Percentiles rank a stretch among this genome's conserved stretches.
phyloP scores from a whole-genome alignment of 768 basidiomycete genomes.

The Ephemerocybe angulata region DNA sequence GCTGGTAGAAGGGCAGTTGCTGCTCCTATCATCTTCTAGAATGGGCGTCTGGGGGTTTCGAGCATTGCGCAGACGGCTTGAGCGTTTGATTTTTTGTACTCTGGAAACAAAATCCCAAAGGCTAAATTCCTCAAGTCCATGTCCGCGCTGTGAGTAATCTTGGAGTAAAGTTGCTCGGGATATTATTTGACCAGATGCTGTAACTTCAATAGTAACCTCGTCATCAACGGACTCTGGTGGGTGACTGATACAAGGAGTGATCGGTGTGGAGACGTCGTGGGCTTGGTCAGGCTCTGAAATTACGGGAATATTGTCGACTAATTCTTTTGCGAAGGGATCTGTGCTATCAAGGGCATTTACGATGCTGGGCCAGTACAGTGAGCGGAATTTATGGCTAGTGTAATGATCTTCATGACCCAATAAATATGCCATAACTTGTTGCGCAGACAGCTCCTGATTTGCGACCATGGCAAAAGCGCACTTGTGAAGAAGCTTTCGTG shows the following conservation, averaged over 20 bases:
- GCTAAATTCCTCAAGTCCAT: background rate
- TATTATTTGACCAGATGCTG: background rate
- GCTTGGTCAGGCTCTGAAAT: too few relatives aligned
- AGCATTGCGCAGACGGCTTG: too few relatives aligned
- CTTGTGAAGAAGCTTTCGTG: slow-evolving; percentile 32
- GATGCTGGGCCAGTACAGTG: slow-evolving; percentile 36
- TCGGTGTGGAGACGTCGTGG: too few relatives aligned
- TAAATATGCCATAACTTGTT: slow-evolving; percentile 32
- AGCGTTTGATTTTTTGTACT: background rate
- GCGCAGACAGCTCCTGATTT: slow-evolving; percentile 37
- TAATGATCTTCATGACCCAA: slow-evolving; percentile 33
- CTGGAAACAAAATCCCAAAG: background rate
- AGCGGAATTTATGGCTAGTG: slow-evolving; percentile 30
- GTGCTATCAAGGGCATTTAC: slow-evolving; percentile 5
- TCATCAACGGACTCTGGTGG: too few relatives aligned
- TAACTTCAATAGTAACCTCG: too few relatives aligned
- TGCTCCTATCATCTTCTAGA: too few relatives aligned
- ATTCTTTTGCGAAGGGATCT: background rate
- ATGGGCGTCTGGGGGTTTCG: too few relatives aligned
- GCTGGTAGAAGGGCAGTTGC: too few relatives aligned
- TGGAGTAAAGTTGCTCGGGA: background rate
- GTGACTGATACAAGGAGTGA: too few relatives aligned
- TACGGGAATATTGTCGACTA: too few relatives aligned
- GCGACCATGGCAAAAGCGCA: slow-evolving; percentile 34
- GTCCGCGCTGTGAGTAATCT: background rate